These are phyloP conservation scores for Citrullus colocynthis DNA, from an alignment of 306 rosid genomes.

Conservation along the genomic window DNA sequence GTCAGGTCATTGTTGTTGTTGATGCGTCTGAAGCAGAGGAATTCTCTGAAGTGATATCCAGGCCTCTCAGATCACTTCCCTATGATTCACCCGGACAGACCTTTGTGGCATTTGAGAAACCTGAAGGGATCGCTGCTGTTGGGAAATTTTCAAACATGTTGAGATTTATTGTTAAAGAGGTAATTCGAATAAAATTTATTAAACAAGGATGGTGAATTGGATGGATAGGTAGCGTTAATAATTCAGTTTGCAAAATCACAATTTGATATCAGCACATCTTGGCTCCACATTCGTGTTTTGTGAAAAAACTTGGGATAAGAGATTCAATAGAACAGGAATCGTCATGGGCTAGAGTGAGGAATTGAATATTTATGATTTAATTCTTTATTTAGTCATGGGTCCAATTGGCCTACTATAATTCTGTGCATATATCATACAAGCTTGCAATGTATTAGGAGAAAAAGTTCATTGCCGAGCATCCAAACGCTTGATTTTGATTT, in stretches of 20 bases:
- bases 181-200: constrained; percentile 2
- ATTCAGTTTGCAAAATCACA: neutral
- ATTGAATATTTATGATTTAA: neutral
- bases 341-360: neutral
- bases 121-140: constrained; percentile 56
- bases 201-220: neutral
- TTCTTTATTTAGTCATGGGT: neutral
- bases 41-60: constrained; percentile 55
- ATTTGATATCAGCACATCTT: neutral
- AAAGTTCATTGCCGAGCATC: neutral
- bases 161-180: constrained; percentile 92
- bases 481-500: neutral
- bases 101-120: constrained; percentile 84
- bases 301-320: neutral
- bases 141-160: constrained; percentile 77
- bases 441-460: neutral
- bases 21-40: constrained; percentile 95
- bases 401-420: neutral
- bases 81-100: constrained; percentile 89
- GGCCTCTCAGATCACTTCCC: constrained; percentile 85
- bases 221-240: neutral
- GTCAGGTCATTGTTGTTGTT: constrained; percentile 66
- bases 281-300: neutral
- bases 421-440: neutral
- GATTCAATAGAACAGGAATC: neutral